phyloP scores from a whole-genome alignment of 2,329 filamentous ascomycete species.

The Fusarium buharicum region DNA sequence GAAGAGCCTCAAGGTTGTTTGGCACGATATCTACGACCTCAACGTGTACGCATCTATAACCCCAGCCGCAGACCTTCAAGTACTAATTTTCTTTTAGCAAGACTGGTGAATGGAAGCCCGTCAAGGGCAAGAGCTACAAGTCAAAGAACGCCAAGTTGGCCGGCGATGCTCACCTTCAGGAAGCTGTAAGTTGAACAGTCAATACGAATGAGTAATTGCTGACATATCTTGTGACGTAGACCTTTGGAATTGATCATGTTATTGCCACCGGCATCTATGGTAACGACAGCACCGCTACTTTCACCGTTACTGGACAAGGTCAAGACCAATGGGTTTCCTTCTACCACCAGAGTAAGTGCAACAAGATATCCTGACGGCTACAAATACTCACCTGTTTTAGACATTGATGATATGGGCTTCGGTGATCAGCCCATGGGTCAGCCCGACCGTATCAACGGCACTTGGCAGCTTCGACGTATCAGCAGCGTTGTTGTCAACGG shows the following conservation, averaged over 20 bases:
- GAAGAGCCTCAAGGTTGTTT: conserved; percentile 58
- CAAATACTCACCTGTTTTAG: conserved; percentile 6
- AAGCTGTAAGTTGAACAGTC: conserved; percentile 50
- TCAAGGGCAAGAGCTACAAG: conserved; percentile 60
- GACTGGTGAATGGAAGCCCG: conserved; percentile 58
- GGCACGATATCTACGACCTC: conserved; percentile 66
- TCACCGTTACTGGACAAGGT: conserved; percentile 59
- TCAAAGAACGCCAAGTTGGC: conserved; percentile 55
- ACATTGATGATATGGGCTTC: conserved; percentile 70
- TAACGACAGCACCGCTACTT: conserved; percentile 63
- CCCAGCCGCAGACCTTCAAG: background rate
- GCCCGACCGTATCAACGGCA: conserved; percentile 68
- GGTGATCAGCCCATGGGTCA: conserved; percentile 64
- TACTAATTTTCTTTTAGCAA: conserved; percentile 39
- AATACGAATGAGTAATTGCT: fast-evolving
- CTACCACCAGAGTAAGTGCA: conserved; percentile 59
- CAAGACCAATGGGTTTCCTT: conserved; percentile 65
- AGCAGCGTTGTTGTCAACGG: conserved; percentile 69
- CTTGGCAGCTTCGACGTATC: conserved; percentile 69
- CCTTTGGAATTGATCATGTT: conserved; percentile 56
- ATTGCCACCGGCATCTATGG: conserved; percentile 64
- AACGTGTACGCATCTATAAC: conserved; percentile 50
- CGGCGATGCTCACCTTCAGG: conserved; percentile 60
- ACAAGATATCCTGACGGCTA: fast-evolving
- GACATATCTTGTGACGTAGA: conserved; percentile 35